Conservation (phyloP, 345 rosid genomes). For the Lumnitzera racemosa region DNA sequence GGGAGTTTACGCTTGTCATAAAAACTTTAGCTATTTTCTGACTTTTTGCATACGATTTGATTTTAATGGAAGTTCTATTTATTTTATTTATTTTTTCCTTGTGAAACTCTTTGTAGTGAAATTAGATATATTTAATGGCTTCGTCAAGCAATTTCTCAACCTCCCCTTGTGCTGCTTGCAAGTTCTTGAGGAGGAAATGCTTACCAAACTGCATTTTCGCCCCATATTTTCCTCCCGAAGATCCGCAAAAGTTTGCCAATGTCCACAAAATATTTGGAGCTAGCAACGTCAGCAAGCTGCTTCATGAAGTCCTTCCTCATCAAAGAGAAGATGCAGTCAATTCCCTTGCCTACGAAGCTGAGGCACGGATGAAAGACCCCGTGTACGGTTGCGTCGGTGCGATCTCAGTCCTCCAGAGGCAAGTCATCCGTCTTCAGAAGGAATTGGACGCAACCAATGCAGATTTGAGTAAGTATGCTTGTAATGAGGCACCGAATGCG, state of each 20-base stretch:
- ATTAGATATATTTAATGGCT: background rate
- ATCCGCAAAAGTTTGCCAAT: constrained; percentile 54
- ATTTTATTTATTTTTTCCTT: background rate
- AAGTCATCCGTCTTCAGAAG: constrained; percentile 41
- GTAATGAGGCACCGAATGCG: constrained; percentile 12
- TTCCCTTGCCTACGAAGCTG: constrained; percentile 59
- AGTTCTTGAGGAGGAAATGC: constrained; percentile 55
- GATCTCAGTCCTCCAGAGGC: constrained; percentile 49
- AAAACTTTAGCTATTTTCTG: too few species aligned
- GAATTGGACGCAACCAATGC: constrained; percentile 49
- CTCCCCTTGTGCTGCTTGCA: constrained; percentile 68
- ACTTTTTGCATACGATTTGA: too few species aligned
- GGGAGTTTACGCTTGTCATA: too few species aligned
- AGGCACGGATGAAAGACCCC: constrained; percentile 50
- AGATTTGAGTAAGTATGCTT: constrained; percentile 30
- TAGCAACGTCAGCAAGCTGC: constrained; percentile 53
- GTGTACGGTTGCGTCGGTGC: constrained; percentile 63
- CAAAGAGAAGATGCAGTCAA: constrained; percentile 59
- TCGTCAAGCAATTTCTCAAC: constrained; percentile 35
- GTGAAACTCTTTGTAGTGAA: background rate
- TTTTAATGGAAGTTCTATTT: background rate
- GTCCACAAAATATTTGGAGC: constrained; percentile 63
- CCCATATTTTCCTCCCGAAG: constrained; percentile 63
- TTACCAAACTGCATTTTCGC: constrained; percentile 48
- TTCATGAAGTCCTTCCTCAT: constrained; percentile 46